Evolutionary conservation across 208 protist genomes (phyloP), one percentile per base, ranked within the genome.

Genomic region (Crithidia fasciculata): DNA sequence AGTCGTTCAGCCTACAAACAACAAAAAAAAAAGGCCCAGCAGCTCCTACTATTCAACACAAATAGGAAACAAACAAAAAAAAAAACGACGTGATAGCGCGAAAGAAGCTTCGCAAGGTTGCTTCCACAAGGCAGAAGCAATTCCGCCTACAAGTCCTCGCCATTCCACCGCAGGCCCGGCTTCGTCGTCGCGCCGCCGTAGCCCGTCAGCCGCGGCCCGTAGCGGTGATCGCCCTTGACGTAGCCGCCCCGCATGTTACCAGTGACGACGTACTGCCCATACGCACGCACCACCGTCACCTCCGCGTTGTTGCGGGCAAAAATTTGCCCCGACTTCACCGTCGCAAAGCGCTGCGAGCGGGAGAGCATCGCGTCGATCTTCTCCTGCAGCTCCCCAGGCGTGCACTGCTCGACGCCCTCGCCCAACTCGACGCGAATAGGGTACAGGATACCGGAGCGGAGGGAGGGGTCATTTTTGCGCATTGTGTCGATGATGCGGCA

Each of bases 241-340:
- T 95, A 94, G 5, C 92, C 92, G 16, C 89, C 92, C n/a, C 88
- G 83, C 89, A 94, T 94, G 72, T 88, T 94, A 0, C 92, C 92
- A 2, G 92, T 96, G 19, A 96, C 61, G 7, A 94, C 81, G 69
- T 94, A 96, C 70, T 91, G 84, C 18, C 68, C 78, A 73, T 94
- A 95, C 6, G 89, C 88, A 49, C 80, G 78, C 37, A 96, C 74
- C 41, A 80, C 78, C 5, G 78, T 87, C 54, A 83, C 92, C 5
- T 84, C 70, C 4, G 87, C 68, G 41, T 89, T 80, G 75, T 93
- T 83, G n/a, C 78, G 73, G 67, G 89, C 85, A 65, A 84, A 96
- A 5, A 96, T 76, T 57, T 84, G 74, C 7, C 92, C 92, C 7
- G 86, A 87, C 75, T 88, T 88, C 16, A 90, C 85, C 2, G 89